These are phyloP conservation scores for Gentiana straminea DNA, from an alignment of 257 asterid species.

Conservation along the genomic window DNA sequence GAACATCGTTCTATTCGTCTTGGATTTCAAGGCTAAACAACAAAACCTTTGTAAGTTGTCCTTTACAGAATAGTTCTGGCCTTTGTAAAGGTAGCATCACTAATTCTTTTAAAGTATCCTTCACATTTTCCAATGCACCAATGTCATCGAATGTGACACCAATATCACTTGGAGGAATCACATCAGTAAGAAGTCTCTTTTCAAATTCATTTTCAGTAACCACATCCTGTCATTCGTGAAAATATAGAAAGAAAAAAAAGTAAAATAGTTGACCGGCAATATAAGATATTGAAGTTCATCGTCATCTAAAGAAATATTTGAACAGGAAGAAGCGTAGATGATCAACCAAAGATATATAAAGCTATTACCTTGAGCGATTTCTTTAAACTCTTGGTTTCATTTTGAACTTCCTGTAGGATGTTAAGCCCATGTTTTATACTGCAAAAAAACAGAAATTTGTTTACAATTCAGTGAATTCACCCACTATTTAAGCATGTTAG, in stretches of 20 bases:
- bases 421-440: slow-evolving; percentile 68
- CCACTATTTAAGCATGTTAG: not conserved
- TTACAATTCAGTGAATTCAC: not conserved
- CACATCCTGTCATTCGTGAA: slow-evolving; percentile 41
- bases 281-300: too few species aligned
- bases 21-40: not conserved
- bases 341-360: slow-evolving; percentile 6
- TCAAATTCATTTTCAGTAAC: slow-evolving; percentile 84
- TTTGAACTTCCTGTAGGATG: slow-evolving; percentile 49
- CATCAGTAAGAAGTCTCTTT: slow-evolving; percentile 74
- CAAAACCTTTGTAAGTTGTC: slow-evolving; percentile 69
- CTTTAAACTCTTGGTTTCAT: slow-evolving; percentile 61
- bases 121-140: slow-evolving; percentile 88
- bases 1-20: too few species aligned
- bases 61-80: slow-evolving; percentile 87
- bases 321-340: slow-evolving; percentile 5
- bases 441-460: slow-evolving; percentile 13
- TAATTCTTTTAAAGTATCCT: slow-evolving; percentile 78
- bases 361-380: slow-evolving; percentile 69
- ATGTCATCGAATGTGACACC: slow-evolving; percentile 92
- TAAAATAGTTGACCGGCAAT: too few species aligned
- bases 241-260: not conserved
- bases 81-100: slow-evolving; percentile 93
- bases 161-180: slow-evolving; percentile 67
- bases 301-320: too few species aligned